A percentile compares a stretch with the other conserved stretches of the same genome.
Evolutionary conservation across 352 stramenopile genomes (phyloP).

Genomic region (Globisporangium ultimum): DNA sequence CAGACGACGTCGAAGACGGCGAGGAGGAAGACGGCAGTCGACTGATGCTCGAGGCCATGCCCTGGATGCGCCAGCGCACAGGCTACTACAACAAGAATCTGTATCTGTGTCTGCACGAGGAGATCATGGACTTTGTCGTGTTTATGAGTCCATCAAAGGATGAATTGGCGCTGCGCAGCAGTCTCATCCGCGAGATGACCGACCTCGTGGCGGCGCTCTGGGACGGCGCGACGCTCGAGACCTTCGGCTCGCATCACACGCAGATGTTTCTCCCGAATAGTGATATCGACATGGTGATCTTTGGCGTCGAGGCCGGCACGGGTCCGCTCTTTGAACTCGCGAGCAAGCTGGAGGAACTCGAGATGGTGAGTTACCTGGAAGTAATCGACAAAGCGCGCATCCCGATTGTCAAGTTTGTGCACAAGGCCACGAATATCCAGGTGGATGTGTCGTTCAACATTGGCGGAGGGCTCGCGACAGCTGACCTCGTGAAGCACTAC

Average conservation of each 20-base stretch:
- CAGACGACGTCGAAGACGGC: constrained; percentile 20
- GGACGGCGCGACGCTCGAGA: constrained; percentile 66
- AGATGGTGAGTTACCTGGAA: constrained; percentile 90
- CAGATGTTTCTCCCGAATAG: constrained; percentile 91
- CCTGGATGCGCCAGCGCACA: constrained; percentile 64
- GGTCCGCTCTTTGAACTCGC: constrained; percentile 52
- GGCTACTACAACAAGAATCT: constrained; percentile 65
- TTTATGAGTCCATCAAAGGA: constrained; percentile 86
- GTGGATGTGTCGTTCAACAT: constrained; percentile 95
- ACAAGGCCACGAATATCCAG: constrained; percentile 84
- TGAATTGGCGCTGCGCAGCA: constrained; percentile 67
- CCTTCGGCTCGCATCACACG: constrained; percentile 92
- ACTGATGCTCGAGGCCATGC: constrained; percentile 44
- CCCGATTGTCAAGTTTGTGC: constrained; percentile 95
- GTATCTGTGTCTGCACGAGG: constrained; percentile 92
- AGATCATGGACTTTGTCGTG: constrained; percentile 94
- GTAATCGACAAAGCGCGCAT: constrained; percentile 94
- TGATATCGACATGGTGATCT: constrained; percentile 94
- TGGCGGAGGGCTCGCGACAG: constrained; percentile 73
- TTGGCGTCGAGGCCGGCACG: constrained; percentile 59
- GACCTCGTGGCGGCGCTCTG: constrained; percentile 54
- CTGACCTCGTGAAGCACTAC: constrained; percentile 88
- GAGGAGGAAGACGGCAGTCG: constrained; percentile 23
- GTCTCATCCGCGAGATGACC: constrained; percentile 76
- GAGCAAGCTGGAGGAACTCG: constrained; percentile 47